A percentile compares a stretch with the other conserved stretches of the same genome.
phyloP scores from a whole-genome alignment of 192 early-diverging fungal species.

The Allomyces javanicus region DNA sequence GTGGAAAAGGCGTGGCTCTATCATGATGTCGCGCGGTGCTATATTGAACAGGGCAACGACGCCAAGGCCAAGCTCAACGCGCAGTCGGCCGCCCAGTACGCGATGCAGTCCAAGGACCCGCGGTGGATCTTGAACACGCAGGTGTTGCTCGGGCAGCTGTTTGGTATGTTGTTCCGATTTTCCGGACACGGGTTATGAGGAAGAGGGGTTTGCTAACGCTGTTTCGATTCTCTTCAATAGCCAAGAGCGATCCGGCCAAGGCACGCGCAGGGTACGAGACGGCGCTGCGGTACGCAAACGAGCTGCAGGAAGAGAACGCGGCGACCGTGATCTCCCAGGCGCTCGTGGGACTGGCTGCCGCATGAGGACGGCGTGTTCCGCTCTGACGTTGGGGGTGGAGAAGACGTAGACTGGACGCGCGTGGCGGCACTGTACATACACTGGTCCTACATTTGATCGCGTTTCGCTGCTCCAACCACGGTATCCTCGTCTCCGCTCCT shows the following conservation, averaged over 20 bases:
- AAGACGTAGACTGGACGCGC: too few relatives aligned
- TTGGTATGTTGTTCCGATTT: background rate
- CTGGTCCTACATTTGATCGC: too few relatives aligned
- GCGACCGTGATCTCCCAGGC: background rate
- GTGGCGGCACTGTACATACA: too few relatives aligned
- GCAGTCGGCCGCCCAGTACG: background rate
- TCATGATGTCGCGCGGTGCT: constrained; percentile 2
- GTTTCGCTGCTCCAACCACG: too few relatives aligned
- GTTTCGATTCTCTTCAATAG: background rate
- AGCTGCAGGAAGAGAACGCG: background rate
- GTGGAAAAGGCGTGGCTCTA: background rate
- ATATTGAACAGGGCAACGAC: background rate
- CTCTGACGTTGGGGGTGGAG: too few relatives aligned
- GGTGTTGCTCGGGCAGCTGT: background rate
- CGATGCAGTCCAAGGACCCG: background rate
- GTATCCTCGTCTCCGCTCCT: too few relatives aligned
- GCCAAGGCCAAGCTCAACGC: background rate
- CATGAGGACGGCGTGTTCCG: too few relatives aligned
- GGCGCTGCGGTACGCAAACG: background rate
- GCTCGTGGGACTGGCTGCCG: background rate
- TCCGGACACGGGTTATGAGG: too few relatives aligned
- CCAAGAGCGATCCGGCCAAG: background rate
- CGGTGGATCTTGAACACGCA: background rate
- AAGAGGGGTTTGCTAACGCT: background rate
- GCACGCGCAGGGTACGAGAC: background rate